Percentiles rank a stretch among this genome's conserved stretches.
Evolutionary conservation across 1,284 basidiomycete genomes (phyloP).

Genomic region (Ceratobasidium sp.): DNA sequence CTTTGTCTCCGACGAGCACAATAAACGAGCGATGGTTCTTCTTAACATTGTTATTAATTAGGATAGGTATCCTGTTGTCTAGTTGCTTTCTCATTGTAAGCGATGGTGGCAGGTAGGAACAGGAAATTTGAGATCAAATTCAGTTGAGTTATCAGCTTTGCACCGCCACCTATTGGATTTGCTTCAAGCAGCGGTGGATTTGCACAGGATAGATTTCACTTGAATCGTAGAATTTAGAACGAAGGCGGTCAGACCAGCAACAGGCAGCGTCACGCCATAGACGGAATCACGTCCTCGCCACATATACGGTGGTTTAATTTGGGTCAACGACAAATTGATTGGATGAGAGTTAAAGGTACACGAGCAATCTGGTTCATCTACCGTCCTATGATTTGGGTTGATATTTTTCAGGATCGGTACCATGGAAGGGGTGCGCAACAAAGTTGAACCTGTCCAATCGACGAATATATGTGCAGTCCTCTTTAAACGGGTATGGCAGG

Average conservation of each 20-base stretch:
- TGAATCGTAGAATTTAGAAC: no score
- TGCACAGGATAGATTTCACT: no score
- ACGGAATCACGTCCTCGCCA: no score
- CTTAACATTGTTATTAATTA: conserved; percentile 94
- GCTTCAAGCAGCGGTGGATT: no score
- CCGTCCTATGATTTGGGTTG: conserved; percentile 6
- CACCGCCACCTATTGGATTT: conserved; percentile 37
- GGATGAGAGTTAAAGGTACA: background rate
- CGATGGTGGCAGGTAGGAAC: conserved; percentile 21
- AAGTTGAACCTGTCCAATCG: conserved; percentile 79
- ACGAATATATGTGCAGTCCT: background rate
- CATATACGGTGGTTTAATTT: background rate
- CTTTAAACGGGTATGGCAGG: background rate
- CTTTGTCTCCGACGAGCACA: conserved; percentile 95
- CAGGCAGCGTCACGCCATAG: no score
- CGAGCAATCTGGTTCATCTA: background rate
- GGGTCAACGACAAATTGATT: background rate
- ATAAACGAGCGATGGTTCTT: conserved; percentile 95
- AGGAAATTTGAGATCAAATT: conserved; percentile 39
- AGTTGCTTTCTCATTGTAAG: conserved; percentile 59
- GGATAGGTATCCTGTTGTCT: conserved; percentile 90
- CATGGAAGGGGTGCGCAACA: conserved; percentile 88
- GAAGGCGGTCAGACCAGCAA: no score
- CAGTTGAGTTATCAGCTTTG: conserved; percentile 7
- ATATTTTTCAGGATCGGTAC: conserved; percentile 85